A percentile compares a stretch with the other conserved stretches of the same genome.
Evolutionary conservation across 1,139 yeast species (phyloP).

Genomic region (Lodderomyces jiufengensis): DNA sequence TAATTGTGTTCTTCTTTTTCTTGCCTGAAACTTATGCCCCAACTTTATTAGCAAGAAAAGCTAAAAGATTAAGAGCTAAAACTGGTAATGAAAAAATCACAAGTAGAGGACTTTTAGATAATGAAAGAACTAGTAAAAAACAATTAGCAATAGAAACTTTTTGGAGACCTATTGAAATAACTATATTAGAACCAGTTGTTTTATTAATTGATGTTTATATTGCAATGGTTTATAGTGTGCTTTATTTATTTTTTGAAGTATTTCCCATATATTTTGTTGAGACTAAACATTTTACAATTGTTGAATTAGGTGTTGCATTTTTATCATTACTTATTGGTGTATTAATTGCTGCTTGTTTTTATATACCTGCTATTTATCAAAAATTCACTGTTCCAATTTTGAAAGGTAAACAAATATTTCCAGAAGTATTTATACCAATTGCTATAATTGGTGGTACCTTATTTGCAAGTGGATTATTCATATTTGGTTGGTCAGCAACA

Average conservation of each 20-base stretch:
- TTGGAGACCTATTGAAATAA: slow-evolving; percentile 48
- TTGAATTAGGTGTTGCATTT: slow-evolving; percentile 48
- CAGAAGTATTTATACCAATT: slow-evolving; percentile 41
- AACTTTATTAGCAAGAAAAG: slow-evolving; percentile 35
- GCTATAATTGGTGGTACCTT: slow-evolving; percentile 41
- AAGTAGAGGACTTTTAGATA: slow-evolving; percentile 28
- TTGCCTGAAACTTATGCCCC: slow-evolving; percentile 36
- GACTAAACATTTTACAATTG: slow-evolving; percentile 43
- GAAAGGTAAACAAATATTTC: slow-evolving; percentile 22
- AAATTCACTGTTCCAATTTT: slow-evolving; percentile 24
- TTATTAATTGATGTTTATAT: slow-evolving; percentile 47
- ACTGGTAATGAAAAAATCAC: slow-evolving; percentile 33
- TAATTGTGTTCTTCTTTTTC: slow-evolving; percentile 23
- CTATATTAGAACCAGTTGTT: slow-evolving; percentile 43
- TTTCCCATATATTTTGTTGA: slow-evolving; percentile 53
- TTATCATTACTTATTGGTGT: slow-evolving; percentile 45
- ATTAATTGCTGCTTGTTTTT: slow-evolving; percentile 21
- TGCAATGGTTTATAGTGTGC: slow-evolving; percentile 50
- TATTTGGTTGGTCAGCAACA: slow-evolving; percentile 51
- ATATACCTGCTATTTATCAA: slow-evolving; percentile 20
- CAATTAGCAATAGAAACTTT: slow-evolving; percentile 36
- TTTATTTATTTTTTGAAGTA: slow-evolving; percentile 60
- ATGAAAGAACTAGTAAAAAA: slow-evolving; percentile 15
- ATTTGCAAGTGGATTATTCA: slow-evolving; percentile 44
- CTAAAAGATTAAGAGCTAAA: slow-evolving; percentile 30